Percentiles rank a stretch among this genome's conserved stretches.
Evolutionary conservation across 2,329 filamentous ascomycete species (phyloP).

Genomic region (Fusarium oxysporum): DNA sequence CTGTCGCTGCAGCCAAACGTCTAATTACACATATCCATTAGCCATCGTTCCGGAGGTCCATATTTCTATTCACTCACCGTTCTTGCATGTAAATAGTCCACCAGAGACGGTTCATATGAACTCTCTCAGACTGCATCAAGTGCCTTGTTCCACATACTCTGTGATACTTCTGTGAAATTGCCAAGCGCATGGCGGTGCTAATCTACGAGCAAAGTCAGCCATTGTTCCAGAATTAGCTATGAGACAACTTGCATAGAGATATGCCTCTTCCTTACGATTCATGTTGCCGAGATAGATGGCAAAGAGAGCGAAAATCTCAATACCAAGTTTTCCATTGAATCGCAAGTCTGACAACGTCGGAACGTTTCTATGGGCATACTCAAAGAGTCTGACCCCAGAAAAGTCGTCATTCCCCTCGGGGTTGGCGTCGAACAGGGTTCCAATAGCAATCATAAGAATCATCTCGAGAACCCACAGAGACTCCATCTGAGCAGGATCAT

Average conservation of each 20-base stretch:
- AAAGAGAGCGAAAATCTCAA: slow-evolving; percentile 46
- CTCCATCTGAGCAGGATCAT: slow-evolving; percentile 37
- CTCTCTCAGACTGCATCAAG: slow-evolving; percentile 43
- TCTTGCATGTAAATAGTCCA: slow-evolving; percentile 50
- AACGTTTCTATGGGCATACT: slow-evolving; percentile 45
- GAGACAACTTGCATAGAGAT: slow-evolving; percentile 36
- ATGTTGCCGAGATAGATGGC: slow-evolving; percentile 43
- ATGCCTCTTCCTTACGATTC: slow-evolving; percentile 44
- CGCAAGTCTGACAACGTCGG: slow-evolving; percentile 44
- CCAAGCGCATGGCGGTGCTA: slow-evolving; percentile 45
- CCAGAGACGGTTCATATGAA: slow-evolving; percentile 46
- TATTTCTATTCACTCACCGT: background rate
- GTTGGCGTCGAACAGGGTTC: slow-evolving; percentile 41
- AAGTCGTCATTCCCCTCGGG: slow-evolving; percentile 43
- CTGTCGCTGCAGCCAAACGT: slow-evolving; percentile 42
- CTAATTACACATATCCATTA: slow-evolving; percentile 6
- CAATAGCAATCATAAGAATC: slow-evolving; percentile 45
- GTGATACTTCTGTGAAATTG: slow-evolving; percentile 47
- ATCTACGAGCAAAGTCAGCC: slow-evolving; percentile 27
- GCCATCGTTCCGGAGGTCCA: background rate
- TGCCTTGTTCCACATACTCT: slow-evolving; percentile 44
- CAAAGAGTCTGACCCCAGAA: slow-evolving; percentile 37
- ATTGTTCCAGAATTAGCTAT: accelerated
- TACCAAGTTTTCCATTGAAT: slow-evolving; percentile 44
- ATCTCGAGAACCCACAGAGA: slow-evolving; percentile 45